A percentile compares a stretch with the other conserved stretches of the same genome.
These are phyloP conservation scores for Maudiozyma pseudohumilis DNA, from an alignment of 805 yeast species.

Conservation along the genomic window DNA sequence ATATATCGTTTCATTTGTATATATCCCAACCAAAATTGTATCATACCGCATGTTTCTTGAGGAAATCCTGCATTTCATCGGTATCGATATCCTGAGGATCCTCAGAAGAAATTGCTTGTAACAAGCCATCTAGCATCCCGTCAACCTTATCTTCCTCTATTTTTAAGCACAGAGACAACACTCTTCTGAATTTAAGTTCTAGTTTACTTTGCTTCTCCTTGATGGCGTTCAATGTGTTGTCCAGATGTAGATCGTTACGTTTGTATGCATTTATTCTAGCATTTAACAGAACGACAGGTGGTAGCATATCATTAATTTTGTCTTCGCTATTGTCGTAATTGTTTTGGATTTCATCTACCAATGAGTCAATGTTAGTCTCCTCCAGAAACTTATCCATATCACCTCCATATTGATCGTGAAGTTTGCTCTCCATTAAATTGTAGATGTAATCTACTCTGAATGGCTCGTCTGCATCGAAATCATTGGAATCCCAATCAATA, in stretches of 20 bases:
- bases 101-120: conserved; percentile 78
- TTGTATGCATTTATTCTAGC: conserved; percentile 79
- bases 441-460: conserved; percentile 58
- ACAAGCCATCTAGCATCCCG: conserved; percentile 67
- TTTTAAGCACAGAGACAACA: conserved; percentile 83
- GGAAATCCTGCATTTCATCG: conserved; percentile 38
- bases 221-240: conserved; percentile 42
- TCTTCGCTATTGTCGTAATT: conserved; percentile 8
- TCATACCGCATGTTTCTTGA: conserved; percentile 38
- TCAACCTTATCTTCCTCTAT: conserved; percentile 76
- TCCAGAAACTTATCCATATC: conserved; percentile 22
- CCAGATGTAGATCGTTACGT: conserved; percentile 52
- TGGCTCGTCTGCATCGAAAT: conserved; percentile 86
- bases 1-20: background rate
- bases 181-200: conserved; percentile 74
- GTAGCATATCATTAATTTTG: conserved; percentile 18
- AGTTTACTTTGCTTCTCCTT: conserved; percentile 44
- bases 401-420: conserved; percentile 27
- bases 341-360: conserved; percentile 16
- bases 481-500: conserved; percentile 37
- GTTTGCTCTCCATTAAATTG: conserved; percentile 38
- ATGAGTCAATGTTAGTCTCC: conserved; percentile 15
- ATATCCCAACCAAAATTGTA: background rate
- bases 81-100: conserved; percentile 62
- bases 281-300: conserved; percentile 39